Evolutionary conservation across 805 yeast species (phyloP), one percentile per base, ranked within the genome.

Genomic region (Wickerhamiella nectarea): DNA sequence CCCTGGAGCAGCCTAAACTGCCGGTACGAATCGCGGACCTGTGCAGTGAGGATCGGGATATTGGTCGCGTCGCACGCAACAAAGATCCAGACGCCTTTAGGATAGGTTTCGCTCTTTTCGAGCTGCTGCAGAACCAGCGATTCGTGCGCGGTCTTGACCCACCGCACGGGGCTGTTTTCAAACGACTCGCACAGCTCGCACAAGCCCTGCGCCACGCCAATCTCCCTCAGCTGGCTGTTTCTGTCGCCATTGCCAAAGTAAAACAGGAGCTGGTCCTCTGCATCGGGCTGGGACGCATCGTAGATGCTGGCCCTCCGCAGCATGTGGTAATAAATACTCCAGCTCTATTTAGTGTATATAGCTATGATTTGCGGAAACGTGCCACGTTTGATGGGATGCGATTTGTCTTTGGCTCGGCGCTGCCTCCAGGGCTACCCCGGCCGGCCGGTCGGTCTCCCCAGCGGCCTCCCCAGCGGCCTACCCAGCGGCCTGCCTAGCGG

Each of bases 171-270:
- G 28, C 34, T 28, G n/a, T 39, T 41, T n/a, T 46, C 51, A 36
- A 52, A 53, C 19, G 55, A 46, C 39, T 47, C 24, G n/a, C 52
- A 47, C 12, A 53, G 48, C 43, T 53, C 56, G 12, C 49, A 50
- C 4, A 53, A 41, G 26, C 56, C 56, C 39, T 53, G 56, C 10
- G 52, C 53, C 4, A 53, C 46, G 34, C 56, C 56, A 3, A 53
- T 49, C 14, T 44, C 44, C 24, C 41, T 39, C 17, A 53, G 34
- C 31, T 33, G 44, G 14, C 44, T 48, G 5, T 21, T 29, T 2
- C 37, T 4, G 11, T 17, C 43, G 17, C 19, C 35, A 17, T 14
- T 21, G 36, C 46, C 49, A 17, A 37, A 33, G 15, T 43, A 41
- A 41, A 45, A 39, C 28, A 53, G 48, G 12, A 53, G 37, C 40